Conservation (phyloP, 116 monocot genomes). For the Cymodocea nodosa region DNA sequence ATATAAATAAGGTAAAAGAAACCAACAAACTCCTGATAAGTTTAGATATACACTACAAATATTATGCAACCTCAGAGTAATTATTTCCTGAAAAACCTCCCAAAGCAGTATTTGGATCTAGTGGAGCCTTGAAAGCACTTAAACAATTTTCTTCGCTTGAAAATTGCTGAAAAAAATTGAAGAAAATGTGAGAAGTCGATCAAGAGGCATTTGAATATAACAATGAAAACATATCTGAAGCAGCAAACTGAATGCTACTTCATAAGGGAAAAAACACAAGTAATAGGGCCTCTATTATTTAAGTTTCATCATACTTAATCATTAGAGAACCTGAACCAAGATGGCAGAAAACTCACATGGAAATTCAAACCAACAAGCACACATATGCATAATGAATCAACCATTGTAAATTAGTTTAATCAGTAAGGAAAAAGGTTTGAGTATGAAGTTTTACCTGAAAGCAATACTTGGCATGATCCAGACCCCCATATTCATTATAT, state of each 20-base stretch:
- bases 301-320: no score
- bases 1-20: neutral
- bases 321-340: no score
- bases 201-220: neutral
- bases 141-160: conserved; percentile 72
- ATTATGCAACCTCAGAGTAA: conserved; percentile 66
- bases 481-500: conserved; percentile 48
- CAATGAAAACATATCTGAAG: no score
- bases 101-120: conserved; percentile 86
- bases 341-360: neutral
- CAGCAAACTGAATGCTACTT: no score
- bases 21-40: neutral
- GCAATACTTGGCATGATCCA: conserved; percentile 81
- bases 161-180: conserved; percentile 55
- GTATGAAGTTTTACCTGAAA: conserved; percentile 41
- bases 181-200: conserved; percentile 4
- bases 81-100: conserved; percentile 93
- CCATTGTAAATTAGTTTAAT: no score
- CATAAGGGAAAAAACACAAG: no score
- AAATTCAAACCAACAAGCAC: neutral
- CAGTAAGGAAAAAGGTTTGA: no score
- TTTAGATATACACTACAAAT: conserved; percentile 1
- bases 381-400: no score
- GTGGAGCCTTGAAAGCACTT: conserved; percentile 82
- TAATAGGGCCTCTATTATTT: no score